phyloP scores from a whole-genome alignment of 495 filamentous ascomycete species.

The Thermothielavioides terrestris region DNA sequence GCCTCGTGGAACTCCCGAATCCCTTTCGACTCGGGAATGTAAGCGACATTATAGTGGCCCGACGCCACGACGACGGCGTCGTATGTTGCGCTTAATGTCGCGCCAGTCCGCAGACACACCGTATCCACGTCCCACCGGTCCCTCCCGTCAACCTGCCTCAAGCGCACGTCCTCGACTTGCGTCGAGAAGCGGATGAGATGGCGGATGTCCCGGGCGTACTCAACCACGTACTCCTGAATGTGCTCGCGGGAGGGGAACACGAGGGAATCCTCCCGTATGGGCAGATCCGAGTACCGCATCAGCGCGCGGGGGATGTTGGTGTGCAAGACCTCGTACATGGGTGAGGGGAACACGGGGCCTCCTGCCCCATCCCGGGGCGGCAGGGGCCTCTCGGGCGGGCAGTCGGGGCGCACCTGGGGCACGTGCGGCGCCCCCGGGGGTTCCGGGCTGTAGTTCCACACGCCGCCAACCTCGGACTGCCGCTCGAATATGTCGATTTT shows the following conservation, averaged over 20 bases:
- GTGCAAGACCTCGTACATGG: conserved; percentile 72
- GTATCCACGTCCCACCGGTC: conserved; percentile 47
- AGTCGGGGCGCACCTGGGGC: conserved; percentile 35
- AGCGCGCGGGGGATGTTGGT: conserved; percentile 79
- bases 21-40: conserved; percentile 49
- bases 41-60: conserved; percentile 70
- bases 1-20: conserved; percentile 42
- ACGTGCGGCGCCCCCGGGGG: conserved; percentile 24
- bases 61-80: conserved; percentile 81
- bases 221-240: conserved; percentile 64
- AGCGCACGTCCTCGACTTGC: conserved; percentile 29
- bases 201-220: conserved; percentile 60
- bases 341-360: conserved; percentile 50
- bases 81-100: conserved; percentile 42
- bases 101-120: conserved; percentile 34
- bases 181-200: conserved; percentile 37
- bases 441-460: conserved; percentile 67
- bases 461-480: conserved; percentile 61
- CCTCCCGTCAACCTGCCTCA: conserved; percentile 18
- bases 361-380: conserved; percentile 9
- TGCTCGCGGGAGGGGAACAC: conserved; percentile 63
- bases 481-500: conserved; percentile 76
- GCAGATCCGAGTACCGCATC: conserved; percentile 70
- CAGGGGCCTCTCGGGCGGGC: conserved; percentile 34
- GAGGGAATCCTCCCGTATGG: conserved; percentile 51